Evolutionary conservation across 1,284 basidiomycete genomes (phyloP).

Genomic region (Rhodotorula sp.): DNA sequence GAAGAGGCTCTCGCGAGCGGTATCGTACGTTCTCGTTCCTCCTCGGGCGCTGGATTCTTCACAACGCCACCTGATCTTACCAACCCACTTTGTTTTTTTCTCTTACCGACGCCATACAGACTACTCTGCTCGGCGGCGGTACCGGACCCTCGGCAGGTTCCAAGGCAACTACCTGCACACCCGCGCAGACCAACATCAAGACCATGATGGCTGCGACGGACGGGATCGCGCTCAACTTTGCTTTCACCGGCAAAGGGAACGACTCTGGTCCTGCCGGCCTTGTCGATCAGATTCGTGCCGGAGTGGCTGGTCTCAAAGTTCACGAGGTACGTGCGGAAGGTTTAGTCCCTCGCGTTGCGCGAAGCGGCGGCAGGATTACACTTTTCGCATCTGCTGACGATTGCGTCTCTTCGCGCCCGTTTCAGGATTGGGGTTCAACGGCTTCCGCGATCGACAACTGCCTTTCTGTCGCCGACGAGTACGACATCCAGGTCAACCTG

Average conservation of each 20-base stretch:
- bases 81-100: too few relatives aligned
- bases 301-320: constrained; percentile 87
- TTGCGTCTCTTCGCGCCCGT: too few relatives aligned
- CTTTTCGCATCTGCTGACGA: too few relatives aligned
- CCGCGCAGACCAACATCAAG: constrained; percentile 79
- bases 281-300: constrained; percentile 81
- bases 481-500: constrained; percentile 92
- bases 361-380: too few relatives aligned
- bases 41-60: background rate
- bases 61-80: background rate
- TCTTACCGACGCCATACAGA: constrained; percentile 34
- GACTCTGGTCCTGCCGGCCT: constrained; percentile 71
- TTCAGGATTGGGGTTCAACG: constrained; percentile 87
- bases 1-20: constrained; percentile 54
- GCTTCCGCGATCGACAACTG: constrained; percentile 78
- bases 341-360: background rate
- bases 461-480: constrained; percentile 81
- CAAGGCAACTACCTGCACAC: constrained; percentile 93
- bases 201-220: constrained; percentile 89
- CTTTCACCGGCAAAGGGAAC: constrained; percentile 65
- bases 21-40: constrained; percentile 6
- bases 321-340: constrained; percentile 63
- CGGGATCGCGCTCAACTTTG: constrained; percentile 85
- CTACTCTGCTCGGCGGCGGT: constrained; percentile 53
- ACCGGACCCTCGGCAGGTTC: constrained; percentile 90